Evolutionary conservation across 805 yeast species (phyloP), one percentile per base, ranked within the genome.

Genomic region (Komagataella pastoris): DNA sequence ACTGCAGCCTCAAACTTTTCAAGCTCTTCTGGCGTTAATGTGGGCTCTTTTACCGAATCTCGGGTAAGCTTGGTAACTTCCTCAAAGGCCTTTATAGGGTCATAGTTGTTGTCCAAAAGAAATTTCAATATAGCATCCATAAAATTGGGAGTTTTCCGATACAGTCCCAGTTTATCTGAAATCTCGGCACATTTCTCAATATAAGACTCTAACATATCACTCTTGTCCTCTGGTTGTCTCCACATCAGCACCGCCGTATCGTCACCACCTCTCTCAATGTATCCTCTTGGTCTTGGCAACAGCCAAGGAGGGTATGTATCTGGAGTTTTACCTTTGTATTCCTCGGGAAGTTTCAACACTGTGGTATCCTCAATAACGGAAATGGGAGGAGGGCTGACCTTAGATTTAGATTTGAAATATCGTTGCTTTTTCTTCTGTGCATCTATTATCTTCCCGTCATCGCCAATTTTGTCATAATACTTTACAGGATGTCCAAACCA

Each of bases 211-310:
- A 85, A 64, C 47, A 67, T 65, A n/a, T 63, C 56, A 5, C 53
- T 57, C 3, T 55, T 43, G 1, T 60, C 56, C 8, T 59, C 58
- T 0, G 74, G 72, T 36, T 71, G 67, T 57, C 73, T 75, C 95
- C 97, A 93, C 58, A 83, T 65, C 6, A 88, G 65, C 0, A 81
- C 76, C 19, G 74, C 70, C 0, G 88, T 80, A 18, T 75, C 80
- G 58, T 82, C 85, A 3, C 77, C 80, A 1, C 97, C 97, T 59
- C 98, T 74, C 59, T 88, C 95, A 6, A 86, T 68, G 63, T 87
- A 88, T 0, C 96, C 96, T 50, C 73, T 71, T 0, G 96, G 96
- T 54, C 83, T 69, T 3, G 83, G 85, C 61, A 84, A 90, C 30
- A 87, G 66, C 95, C 95, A 88, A 0, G 74, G 75, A 0, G 90